phyloP scores from a whole-genome alignment of 768 basidiomycete species.

The Gymnopilus dilepis region DNA sequence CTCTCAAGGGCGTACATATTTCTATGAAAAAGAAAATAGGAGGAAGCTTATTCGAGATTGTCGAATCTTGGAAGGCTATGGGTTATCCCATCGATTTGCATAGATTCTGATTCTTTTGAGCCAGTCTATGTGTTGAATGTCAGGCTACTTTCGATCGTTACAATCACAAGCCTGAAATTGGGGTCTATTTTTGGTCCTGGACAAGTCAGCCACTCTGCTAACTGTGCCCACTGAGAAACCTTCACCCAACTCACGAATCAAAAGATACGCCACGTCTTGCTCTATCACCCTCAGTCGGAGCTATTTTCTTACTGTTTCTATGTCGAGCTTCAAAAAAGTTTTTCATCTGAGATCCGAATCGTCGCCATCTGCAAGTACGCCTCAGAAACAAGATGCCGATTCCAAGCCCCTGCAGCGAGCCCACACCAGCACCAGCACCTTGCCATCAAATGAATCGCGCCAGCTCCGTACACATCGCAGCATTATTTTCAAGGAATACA shows the following conservation, averaged over 20 bases:
- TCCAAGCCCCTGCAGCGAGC: not conserved
- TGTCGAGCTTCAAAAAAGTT: slow-evolving; percentile 9
- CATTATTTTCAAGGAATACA: not conserved
- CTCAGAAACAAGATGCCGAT: not conserved
- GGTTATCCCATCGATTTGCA: slow-evolving; percentile 2
- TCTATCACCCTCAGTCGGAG: not conserved
- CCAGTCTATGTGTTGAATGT: not conserved
- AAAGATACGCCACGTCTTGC: not conserved
- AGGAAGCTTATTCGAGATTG: not conserved
- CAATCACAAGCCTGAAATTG: not conserved
- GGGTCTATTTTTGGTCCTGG: not conserved
- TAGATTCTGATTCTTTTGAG: not conserved
- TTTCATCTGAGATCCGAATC: slow-evolving; percentile 10
- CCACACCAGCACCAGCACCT: not conserved
- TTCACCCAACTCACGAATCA: not conserved
- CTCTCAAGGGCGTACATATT: slow-evolving; percentile 1
- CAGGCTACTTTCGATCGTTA: slow-evolving; percentile 1
- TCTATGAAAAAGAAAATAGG: slow-evolving; percentile 6
- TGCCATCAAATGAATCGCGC: not conserved
- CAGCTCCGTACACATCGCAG: not conserved
- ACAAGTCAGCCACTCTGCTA: slow-evolving; percentile 3
- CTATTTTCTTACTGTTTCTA: not conserved
- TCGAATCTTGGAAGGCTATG: not conserved
- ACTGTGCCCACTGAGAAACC: not conserved
- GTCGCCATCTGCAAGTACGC: not conserved